These are phyloP conservation scores for Hypoxylon sp. DNA, from an alignment of 2,329 filamentous ascomycete species.

Conservation along the genomic window DNA sequence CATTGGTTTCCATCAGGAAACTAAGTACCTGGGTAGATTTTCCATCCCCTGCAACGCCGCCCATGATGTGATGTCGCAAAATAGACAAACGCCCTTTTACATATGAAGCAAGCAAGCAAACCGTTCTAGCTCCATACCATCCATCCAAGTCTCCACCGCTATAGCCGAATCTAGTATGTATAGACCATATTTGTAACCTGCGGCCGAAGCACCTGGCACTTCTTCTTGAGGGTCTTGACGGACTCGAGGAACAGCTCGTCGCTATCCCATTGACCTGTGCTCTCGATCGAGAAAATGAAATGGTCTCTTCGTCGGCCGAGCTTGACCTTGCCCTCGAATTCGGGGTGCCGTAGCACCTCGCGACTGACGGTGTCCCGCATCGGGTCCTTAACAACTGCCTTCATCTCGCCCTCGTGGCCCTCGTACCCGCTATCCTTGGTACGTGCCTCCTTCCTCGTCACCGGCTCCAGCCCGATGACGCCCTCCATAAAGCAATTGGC, in stretches of 20 bases:
- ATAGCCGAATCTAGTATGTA: slow-evolving; percentile 41
- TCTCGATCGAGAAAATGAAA: slow-evolving; percentile 97
- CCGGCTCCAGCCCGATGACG: slow-evolving; percentile 82
- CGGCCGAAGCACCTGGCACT: slow-evolving; percentile 79
- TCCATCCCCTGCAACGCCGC: background rate
- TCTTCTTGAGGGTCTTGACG: slow-evolving; percentile 84
- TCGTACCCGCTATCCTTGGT: slow-evolving; percentile 73
- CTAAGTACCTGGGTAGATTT: background rate
- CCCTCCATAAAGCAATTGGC: slow-evolving; percentile 88
- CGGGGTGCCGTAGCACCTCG: slow-evolving; percentile 89
- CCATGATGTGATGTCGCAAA: slow-evolving; percentile 1
- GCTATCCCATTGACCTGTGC: slow-evolving; percentile 93
- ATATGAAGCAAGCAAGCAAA: background rate
- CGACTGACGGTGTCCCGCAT: slow-evolving; percentile 97
- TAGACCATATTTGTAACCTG: slow-evolving; percentile 74
- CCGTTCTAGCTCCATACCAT: background rate
- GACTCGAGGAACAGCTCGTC: slow-evolving; percentile 94
- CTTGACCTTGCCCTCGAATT: slow-evolving; percentile 96
- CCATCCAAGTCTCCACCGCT: background rate
- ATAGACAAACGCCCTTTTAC: background rate
- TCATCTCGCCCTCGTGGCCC: slow-evolving; percentile 80
- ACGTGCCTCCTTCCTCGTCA: slow-evolving; percentile 74
- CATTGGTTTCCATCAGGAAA: background rate
- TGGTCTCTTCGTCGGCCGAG: slow-evolving; percentile 91
- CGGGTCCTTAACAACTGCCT: slow-evolving; percentile 87